These are phyloP conservation scores for Selaginella tamariscina DNA, from an alignment of 75 land plant genomes.

Conservation along the genomic window DNA sequence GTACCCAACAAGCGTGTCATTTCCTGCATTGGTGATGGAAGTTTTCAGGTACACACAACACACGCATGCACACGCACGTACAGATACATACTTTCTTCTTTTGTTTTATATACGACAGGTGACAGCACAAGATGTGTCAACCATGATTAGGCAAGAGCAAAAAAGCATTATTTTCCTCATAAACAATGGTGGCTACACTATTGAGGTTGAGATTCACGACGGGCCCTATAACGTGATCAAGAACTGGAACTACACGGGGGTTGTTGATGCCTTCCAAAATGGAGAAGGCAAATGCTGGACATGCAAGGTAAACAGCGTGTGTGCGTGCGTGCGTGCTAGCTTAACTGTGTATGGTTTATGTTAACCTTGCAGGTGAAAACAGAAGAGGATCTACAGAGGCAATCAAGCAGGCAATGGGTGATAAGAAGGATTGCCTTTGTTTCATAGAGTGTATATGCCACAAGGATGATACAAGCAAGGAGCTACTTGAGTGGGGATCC, in stretches of 20 bases:
- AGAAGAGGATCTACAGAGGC: constrained; percentile 8
- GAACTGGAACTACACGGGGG: constrained; percentile 55
- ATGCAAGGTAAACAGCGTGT: constrained; percentile 49
- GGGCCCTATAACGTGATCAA: constrained; percentile 73
- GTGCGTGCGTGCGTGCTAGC: no score
- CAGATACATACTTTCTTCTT: no score
- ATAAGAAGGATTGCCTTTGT: constrained; percentile 12
- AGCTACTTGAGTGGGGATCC: constrained; percentile 19
- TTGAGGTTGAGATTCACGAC: constrained; percentile 70
- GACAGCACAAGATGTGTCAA: constrained; percentile 51
- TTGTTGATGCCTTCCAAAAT: constrained; percentile 55
- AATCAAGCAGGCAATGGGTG: background rate
- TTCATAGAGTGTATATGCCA: constrained; percentile 16
- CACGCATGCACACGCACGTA: no score
- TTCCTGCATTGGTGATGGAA: constrained; percentile 78
- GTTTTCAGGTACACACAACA: constrained; percentile 75
- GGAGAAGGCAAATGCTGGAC: constrained; percentile 64
- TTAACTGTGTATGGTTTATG: no score
- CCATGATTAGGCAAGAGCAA: constrained; percentile 51
- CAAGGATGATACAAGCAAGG: constrained; percentile 22
- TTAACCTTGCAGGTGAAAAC: constrained; percentile 16
- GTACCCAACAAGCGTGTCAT: constrained; percentile 51
- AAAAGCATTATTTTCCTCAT: constrained; percentile 50
- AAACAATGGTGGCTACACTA: constrained; percentile 71
- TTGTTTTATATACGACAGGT: no score